Percentiles rank a stretch among this genome's conserved stretches.
phyloP scores from a whole-genome alignment of 768 basidiomycete genomes.

The Udeniomyces megalosporus region DNA sequence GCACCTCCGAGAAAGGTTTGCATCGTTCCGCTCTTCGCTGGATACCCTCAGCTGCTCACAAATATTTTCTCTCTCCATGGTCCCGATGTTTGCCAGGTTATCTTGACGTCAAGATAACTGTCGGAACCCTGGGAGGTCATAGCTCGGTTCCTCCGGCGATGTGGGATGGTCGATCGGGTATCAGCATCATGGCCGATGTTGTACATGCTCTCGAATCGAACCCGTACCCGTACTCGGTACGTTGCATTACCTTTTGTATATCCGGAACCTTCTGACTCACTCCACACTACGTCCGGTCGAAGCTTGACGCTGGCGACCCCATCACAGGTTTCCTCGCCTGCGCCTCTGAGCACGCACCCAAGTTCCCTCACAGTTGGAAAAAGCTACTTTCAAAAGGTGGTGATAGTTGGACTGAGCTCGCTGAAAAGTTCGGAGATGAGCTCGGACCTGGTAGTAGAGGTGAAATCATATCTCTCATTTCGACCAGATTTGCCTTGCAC shows the following conservation, averaged over 20 bases:
- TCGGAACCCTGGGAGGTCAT: conserved; percentile 27
- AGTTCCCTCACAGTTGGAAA: conserved; percentile 21
- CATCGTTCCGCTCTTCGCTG: not conserved
- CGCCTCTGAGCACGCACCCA: conserved; percentile 20
- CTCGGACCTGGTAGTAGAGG: not conserved
- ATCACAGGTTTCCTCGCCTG: conserved; percentile 22
- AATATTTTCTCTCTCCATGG: no score
- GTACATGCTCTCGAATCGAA: conserved; percentile 22
- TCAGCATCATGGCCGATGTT: conserved; percentile 25
- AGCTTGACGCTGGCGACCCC: conserved; percentile 25
- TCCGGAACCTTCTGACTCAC: not conserved
- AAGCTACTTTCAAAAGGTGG: conserved; percentile 20
- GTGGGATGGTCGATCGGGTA: conserved; percentile 20
- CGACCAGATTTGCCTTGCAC: not conserved
- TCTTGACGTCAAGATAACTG: conserved; percentile 25
- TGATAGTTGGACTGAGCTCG: conserved; percentile 19
- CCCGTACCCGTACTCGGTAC: conserved; percentile 22
- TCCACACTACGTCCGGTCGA: conserved; percentile 1
- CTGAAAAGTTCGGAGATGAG: conserved; percentile 15
- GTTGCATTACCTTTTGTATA: conserved; percentile 15
- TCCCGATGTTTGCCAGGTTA: conserved; percentile 16
- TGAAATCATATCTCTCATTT: not conserved
- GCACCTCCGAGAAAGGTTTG: conserved; percentile 23
- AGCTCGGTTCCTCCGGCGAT: conserved; percentile 24
- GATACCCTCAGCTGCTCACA: not conserved